Base-by-base conservation (phyloP, 306 rosid genomes). In the Citrullus colocynthis region DNA sequence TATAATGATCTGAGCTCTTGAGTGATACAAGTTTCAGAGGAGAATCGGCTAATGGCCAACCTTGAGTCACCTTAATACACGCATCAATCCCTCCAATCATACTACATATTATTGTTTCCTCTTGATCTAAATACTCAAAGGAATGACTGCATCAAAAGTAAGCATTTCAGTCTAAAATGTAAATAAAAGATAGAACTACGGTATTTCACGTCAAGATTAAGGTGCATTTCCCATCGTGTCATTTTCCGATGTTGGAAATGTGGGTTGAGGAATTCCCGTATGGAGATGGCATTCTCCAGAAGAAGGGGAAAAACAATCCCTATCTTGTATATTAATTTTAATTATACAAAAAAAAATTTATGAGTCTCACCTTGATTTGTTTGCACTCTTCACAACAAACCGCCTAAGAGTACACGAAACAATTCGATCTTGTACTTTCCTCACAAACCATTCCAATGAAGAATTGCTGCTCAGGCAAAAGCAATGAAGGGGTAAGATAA, bases 391-490 rank as follows among this genome's bases (percentile, higher is more conserved):
- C 74, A 87, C 92, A 65, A 84, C 83, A 81, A 84, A 81, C 52
- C 30, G 79, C 89, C 97, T 86, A 75, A 87, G 86, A 74, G 86
- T 84, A 87, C 88, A 84, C 57, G 82, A 54, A 77, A 78, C 82
- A 80, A 92, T 90, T 81, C 93, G 88, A 73, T 90, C 97, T 77
- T 89, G 99, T 37, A 90, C 80, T 85, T 88, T 86, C 64, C 83
- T 87, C 76, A 92, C 62, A 64, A 95, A 83, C 97, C 97, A 90
- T 83, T 85, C 89, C 88, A 95, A 84, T 67, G 98, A 87, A 83
- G 89, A 87, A 77, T 87, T 86, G 63, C 99, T 92, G 88, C 90
- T 85, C 72, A 54, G 59, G 28, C 72, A 61, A 16, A 57, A 77
- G 12, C 10, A 77, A 77, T 60, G 44, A 28, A 77, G 21, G 59